Percentiles rank a stretch among this genome's conserved stretches.
Evolutionary conservation across 2,329 filamentous ascomycete genomes (phyloP).

Genomic region (Cordyceps fumosorosea): DNA sequence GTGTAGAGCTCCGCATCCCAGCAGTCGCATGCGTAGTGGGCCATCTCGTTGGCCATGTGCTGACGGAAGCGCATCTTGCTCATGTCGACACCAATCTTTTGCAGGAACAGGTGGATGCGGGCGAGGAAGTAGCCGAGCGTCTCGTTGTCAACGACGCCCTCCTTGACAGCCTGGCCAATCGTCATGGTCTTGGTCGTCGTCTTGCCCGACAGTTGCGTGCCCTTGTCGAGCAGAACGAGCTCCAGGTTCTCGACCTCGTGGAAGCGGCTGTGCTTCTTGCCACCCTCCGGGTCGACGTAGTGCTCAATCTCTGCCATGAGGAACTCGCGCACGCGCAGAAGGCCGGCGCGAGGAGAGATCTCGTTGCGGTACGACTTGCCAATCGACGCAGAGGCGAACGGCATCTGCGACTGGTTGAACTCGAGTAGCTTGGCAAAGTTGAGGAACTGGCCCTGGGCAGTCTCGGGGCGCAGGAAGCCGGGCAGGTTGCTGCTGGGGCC

Average conservation of each 20-base stretch:
- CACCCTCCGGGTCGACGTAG: conserved; percentile 88
- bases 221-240: conserved; percentile 74
- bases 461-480: conserved; percentile 87
- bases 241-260: conserved; percentile 76
- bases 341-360: conserved; percentile 86
- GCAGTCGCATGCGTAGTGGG: conserved; percentile 94
- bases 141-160: conserved; percentile 87
- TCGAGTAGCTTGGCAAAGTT: conserved; percentile 96
- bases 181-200: conserved; percentile 66
- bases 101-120: conserved; percentile 83
- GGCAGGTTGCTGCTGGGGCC: conserved; percentile 83
- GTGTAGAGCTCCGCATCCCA: conserved; percentile 95
- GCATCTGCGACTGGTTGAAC: conserved; percentile 92
- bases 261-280: conserved; percentile 92
- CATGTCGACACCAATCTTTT: conserved; percentile 80
- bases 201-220: conserved; percentile 81
- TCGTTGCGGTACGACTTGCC: conserved; percentile 98
- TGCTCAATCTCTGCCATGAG: conserved; percentile 99
- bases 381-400: conserved; percentile 93
- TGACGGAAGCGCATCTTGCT: conserved; percentile 92
- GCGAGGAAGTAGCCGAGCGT: conserved; percentile 97
- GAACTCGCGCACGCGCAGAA: conserved; percentile 92
- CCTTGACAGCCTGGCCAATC: conserved; percentile 79
- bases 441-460: conserved; percentile 94
- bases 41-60: conserved; percentile 75